A percentile compares a stretch with the other conserved stretches of the same genome.
Conservation (phyloP, 2,329 filamentous ascomycete genomes). For the Clonostachys chloroleuca region DNA sequence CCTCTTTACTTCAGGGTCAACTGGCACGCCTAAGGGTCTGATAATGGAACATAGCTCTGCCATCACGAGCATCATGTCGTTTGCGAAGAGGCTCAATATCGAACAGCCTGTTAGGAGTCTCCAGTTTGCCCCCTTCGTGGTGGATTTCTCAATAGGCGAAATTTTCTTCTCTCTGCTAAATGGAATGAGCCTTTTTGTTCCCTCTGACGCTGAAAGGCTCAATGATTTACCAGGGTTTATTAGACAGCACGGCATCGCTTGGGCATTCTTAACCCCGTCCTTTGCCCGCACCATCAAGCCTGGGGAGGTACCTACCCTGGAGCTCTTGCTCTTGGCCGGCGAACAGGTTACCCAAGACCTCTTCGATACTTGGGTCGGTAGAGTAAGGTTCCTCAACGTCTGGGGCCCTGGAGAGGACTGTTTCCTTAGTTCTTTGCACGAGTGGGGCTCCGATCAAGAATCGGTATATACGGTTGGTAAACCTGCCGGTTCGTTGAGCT, state of each 20-base stretch:
- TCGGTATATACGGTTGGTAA: slow-evolving; percentile 1
- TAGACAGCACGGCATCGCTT: not conserved
- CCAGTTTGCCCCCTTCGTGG: slow-evolving; percentile 1
- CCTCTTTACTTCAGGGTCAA: slow-evolving; percentile 7
- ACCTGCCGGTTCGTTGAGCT: slow-evolving; percentile 4
- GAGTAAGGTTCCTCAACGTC: slow-evolving; percentile 3
- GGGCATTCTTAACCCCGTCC: not conserved
- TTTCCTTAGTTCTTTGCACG: slow-evolving; percentile 2
- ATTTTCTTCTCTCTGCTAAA: not conserved
- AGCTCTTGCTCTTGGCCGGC: slow-evolving; percentile 3
- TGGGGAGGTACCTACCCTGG: not conserved
- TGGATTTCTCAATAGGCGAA: slow-evolving; percentile 1
- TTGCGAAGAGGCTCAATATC: slow-evolving; percentile 3
- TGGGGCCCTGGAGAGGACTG: slow-evolving; percentile 6
- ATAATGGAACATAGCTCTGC: slow-evolving; percentile 6
- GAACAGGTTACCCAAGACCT: slow-evolving; percentile 4
- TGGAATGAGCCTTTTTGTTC: not conserved
- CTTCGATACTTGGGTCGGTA: slow-evolving; percentile 2
- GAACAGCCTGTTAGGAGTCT: slow-evolving; percentile 2
- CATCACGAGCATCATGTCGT: slow-evolving; percentile 4
- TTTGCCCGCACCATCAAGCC: not conserved
- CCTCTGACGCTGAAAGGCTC: not conserved
- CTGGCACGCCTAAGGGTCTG: slow-evolving; percentile 7
- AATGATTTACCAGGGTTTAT: not conserved
- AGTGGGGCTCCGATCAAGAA: not conserved